phyloP scores from a whole-genome alignment of 441 rosid species.

The Metrosideros polymorpha region DNA sequence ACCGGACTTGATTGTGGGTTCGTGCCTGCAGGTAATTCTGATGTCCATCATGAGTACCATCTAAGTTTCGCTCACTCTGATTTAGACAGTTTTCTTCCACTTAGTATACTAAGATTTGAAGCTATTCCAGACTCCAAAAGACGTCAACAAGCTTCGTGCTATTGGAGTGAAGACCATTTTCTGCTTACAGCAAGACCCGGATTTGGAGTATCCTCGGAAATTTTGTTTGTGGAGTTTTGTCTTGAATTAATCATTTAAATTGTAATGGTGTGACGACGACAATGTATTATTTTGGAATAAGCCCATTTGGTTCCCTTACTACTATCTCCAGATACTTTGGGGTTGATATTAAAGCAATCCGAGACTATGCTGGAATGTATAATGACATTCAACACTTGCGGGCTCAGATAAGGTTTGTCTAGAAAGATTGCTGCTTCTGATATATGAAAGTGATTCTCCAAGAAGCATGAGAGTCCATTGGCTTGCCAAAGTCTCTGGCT shows the following conservation, averaged over 20 bases:
- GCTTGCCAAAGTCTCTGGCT: neutral
- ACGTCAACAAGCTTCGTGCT: slow-evolving; percentile 76
- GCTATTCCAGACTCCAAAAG: slow-evolving; percentile 53
- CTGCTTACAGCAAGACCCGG: slow-evolving; percentile 90
- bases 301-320: slow-evolving; percentile 30
- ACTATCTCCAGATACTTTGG: slow-evolving; percentile 66
- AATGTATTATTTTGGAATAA: neutral
- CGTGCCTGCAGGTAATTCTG: slow-evolving; percentile 75
- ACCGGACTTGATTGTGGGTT: slow-evolving; percentile 89
- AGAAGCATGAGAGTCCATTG: neutral
- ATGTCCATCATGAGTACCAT: neutral
- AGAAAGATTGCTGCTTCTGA: neutral
- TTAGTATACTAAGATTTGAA: neutral
- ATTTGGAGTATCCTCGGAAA: slow-evolving; percentile 70
- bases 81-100: neutral
- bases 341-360: slow-evolving; percentile 77
- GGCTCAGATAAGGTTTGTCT: slow-evolving; percentile 67
- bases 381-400: slow-evolving; percentile 72
- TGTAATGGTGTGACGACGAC: neutral
- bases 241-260: neutral
- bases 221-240: neutral
- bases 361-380: slow-evolving; percentile 45
- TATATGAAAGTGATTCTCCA: neutral
- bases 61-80: neutral
- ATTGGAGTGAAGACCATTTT: slow-evolving; percentile 90